Base-by-base conservation (phyloP, 139 green algal species). In the Picochlorum sp. region DNA sequence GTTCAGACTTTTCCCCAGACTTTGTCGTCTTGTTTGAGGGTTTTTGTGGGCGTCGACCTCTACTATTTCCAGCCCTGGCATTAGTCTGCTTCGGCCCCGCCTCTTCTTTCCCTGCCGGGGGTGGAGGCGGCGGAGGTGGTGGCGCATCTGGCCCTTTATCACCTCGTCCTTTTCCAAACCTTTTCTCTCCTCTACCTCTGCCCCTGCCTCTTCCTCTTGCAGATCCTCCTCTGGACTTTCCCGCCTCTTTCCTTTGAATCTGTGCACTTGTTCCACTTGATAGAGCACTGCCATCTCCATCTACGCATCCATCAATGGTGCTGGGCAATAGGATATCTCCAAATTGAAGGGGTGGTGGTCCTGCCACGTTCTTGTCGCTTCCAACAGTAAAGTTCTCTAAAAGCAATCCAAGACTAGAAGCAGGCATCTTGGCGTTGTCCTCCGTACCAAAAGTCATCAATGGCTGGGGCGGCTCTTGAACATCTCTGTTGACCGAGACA, bases 231-330 rank as follows among this genome's bases (percentile, higher is more conserved):
- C 22, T 53, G 30, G 18, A 53, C 20, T 53, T 31, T 14, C 24
- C 43, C 14, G 18, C 14, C 14, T 16, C 5, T n/a, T n/a, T n/a
- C 14, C 36, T n/a, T 47, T 47, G 20, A 6, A 30, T 44, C 33
- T 30, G 20, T 29, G 22, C 22, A 30, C 7, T 13, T 31, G 44
- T n/a, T 53, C 10, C 18, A 7, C 22, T 12, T 31, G 24, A 29
- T 31, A 31, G 44, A 13, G 24, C 20, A 53, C 44, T 31, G 30
- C 25, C 39, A 25, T 67, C 57, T 2, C 31, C 30, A 5, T 73
- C 66, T 2, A 73, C 66, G 13, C 28, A 61, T 25, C 66, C 66
- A 20, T 73, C 66, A 25, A 73, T 73, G 22, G 66, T 44, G 25
- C 26, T 64, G 24, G 66, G 66, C 58, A 73, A 41, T 49, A 32